phyloP scores from a whole-genome alignment of 169 alveolate species.

The Ichthyophthirius multifiliis region DNA sequence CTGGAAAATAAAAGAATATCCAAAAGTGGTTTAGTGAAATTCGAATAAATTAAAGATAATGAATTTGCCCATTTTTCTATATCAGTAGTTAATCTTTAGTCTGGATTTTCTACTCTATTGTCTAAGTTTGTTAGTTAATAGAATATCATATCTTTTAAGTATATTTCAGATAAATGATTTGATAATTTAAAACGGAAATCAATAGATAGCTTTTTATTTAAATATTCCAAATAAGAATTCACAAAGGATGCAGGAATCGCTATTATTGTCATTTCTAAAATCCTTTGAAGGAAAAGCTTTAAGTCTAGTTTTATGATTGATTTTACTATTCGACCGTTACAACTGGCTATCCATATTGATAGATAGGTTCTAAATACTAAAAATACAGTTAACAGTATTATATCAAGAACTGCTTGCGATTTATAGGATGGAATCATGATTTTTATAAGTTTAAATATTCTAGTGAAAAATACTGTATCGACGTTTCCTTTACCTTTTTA shows the following conservation, averaged over 20 bases:
- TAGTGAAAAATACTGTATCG: slow-evolving; percentile 54
- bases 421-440: slow-evolving; percentile 65
- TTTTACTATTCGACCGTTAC: slow-evolving; percentile 79
- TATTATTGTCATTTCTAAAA: slow-evolving; percentile 48
- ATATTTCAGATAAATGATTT: slow-evolving; percentile 52
- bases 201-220: slow-evolving; percentile 67
- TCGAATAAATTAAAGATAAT: slow-evolving; percentile 66
- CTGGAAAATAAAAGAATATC: slow-evolving; percentile 80
- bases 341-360: slow-evolving; percentile 76
- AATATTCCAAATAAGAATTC: slow-evolving; percentile 70
- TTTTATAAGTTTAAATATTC: slow-evolving; percentile 49
- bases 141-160: slow-evolving; percentile 71
- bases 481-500: slow-evolving; percentile 58
- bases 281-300: slow-evolving; percentile 62
- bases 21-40: slow-evolving; percentile 79
- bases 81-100: slow-evolving; percentile 75
- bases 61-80: slow-evolving; percentile 77
- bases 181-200: slow-evolving; percentile 72
- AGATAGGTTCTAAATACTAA: slow-evolving; percentile 77
- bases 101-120: slow-evolving; percentile 79
- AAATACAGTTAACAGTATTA: slow-evolving; percentile 59
- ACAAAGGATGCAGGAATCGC: slow-evolving; percentile 86
- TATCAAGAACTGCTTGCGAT: slow-evolving; percentile 46
- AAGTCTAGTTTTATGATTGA: slow-evolving; percentile 69
- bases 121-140: slow-evolving; percentile 78